phyloP scores from a whole-genome alignment of 305 asterid genomes.

The Salvia sclarea region DNA sequence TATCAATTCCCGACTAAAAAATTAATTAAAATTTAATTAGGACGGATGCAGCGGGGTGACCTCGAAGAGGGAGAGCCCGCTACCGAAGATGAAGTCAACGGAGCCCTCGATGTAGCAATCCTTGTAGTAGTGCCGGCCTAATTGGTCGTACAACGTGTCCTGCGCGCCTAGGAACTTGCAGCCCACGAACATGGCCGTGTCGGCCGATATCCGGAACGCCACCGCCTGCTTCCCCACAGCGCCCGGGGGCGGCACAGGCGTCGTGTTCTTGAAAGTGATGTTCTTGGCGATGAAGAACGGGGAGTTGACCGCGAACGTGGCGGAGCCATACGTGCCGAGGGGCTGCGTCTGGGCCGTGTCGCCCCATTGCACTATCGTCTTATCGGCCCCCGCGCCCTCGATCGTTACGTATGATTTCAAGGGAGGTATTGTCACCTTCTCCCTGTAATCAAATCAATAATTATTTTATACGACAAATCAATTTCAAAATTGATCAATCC shows the following conservation, averaged over 20 bases:
- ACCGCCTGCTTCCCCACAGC: constrained; percentile 92
- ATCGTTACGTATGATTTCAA: constrained; percentile 67
- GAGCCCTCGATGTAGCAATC: constrained; percentile 94
- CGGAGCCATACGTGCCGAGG: constrained; percentile 85
- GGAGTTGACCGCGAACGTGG: constrained; percentile 88
- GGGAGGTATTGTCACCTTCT: constrained; percentile 72
- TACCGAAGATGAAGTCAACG: constrained; percentile 89
- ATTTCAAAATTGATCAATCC: no score
- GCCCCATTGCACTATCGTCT: constrained; percentile 79
- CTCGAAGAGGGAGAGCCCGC: constrained; percentile 83
- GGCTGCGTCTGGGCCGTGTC: constrained; percentile 82
- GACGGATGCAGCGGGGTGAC: no score
- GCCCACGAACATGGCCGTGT: constrained; percentile 74
- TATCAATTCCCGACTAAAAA: no score
- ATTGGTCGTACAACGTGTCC: constrained; percentile 83
- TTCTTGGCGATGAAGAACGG: constrained; percentile 81
- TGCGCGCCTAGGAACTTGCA: constrained; percentile 92
- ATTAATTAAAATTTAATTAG: no score
- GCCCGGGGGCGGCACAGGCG: constrained; percentile 81
- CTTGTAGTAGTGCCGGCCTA: constrained; percentile 84
- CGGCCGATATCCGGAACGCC: constrained; percentile 88
- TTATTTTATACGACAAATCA: no score
- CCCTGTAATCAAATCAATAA: constrained; percentile 43
- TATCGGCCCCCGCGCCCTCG: constrained; percentile 80
- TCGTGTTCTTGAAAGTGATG: constrained; percentile 83